Conservation (phyloP, 1,139 yeast genomes). For the Yarrowia galli region DNA sequence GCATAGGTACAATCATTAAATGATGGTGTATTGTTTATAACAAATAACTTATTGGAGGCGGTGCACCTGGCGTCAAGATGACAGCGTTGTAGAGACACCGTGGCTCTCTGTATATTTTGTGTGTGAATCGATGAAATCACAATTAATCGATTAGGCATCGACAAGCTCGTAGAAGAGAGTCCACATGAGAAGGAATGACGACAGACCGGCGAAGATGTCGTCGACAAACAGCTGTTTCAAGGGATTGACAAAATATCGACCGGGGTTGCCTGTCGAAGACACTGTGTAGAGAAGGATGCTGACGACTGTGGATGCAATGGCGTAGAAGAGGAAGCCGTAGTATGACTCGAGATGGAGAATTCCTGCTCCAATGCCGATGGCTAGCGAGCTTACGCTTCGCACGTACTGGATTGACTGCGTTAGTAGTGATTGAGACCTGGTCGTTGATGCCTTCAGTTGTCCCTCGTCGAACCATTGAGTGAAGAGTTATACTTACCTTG, state of each 20-base stretch:
- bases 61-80: neutral
- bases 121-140: neutral
- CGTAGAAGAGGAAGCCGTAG: constrained; percentile 67
- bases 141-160: constrained; percentile 48
- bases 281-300: constrained; percentile 56
- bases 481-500: constrained; percentile 2
- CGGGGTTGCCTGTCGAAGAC: constrained; percentile 57
- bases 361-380: constrained; percentile 76
- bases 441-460: neutral
- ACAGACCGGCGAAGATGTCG: constrained; percentile 63
- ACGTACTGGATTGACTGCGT: constrained; percentile 57
- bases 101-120: neutral
- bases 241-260: constrained; percentile 61
- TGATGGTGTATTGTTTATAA: constrained; percentile 5
- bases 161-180: constrained; percentile 76
- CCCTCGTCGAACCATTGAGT: too few relatives aligned
- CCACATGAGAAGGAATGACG: constrained; percentile 86
- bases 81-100: neutral
- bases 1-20: neutral
- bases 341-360: constrained; percentile 70
- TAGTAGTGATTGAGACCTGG: neutral
- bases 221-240: constrained; percentile 63
- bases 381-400: constrained; percentile 70
- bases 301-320: constrained; percentile 57
- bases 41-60: constrained; percentile 20